Percentiles rank a stretch among this genome's conserved stretches.
These are phyloP conservation scores for Aspergillus uvarum DNA, from an alignment of 2,329 filamentous ascomycete genomes.

Conservation along the genomic window DNA sequence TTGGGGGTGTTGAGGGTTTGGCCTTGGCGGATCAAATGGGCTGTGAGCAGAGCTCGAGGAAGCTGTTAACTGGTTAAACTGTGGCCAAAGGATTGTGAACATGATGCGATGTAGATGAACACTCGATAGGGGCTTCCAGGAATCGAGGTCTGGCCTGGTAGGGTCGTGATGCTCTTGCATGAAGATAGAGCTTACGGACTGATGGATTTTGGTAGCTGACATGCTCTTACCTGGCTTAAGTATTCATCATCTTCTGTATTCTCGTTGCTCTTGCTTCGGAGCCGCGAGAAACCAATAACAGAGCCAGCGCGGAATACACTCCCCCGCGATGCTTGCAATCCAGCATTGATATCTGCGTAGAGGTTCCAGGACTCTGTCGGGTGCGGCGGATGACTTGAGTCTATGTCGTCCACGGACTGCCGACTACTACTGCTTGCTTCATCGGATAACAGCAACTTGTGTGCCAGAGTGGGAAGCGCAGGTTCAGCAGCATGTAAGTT, in stretches of 20 bases:
- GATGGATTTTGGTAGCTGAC: too few relatives aligned
- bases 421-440: background rate
- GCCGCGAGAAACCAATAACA: constrained; percentile 35
- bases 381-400: background rate
- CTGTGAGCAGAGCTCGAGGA: constrained; percentile 31
- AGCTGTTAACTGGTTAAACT: constrained; percentile 20
- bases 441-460: constrained; percentile 25
- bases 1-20: constrained; percentile 3
- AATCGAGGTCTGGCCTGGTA: background rate
- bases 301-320: constrained; percentile 29
- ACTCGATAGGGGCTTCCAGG: background rate
- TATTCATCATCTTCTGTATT: constrained; percentile 26
- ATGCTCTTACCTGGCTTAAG: constrained; percentile 31
- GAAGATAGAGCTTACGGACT: too few relatives aligned
- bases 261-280: constrained; percentile 23
- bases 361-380: constrained; percentile 28
- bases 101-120: background rate
- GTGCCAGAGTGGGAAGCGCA: constrained; percentile 33
- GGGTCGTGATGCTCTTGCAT: background rate
- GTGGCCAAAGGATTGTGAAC: background rate
- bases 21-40: constrained; percentile 16
- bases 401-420: background rate
- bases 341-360: constrained; percentile 21
- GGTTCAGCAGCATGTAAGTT: constrained; percentile 31
- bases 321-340: constrained; percentile 15